phyloP scores from a whole-genome alignment of 2,329 filamentous ascomycete species.

The Pestalotiopsis sp. region DNA sequence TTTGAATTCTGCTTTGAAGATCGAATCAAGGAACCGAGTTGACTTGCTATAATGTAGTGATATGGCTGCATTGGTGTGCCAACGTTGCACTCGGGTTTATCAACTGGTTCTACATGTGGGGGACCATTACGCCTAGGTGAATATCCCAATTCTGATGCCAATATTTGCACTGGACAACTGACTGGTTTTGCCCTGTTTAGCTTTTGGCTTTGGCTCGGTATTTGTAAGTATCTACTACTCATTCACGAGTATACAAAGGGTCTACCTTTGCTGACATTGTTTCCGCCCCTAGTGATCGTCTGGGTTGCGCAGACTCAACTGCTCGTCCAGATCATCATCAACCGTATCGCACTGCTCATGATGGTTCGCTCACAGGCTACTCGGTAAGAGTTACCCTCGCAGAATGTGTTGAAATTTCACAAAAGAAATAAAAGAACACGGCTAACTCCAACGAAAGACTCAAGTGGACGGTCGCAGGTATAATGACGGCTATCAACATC shows the following conservation, averaged over 20 bases:
- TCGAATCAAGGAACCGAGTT: too few species aligned
- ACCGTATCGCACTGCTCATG: conserved; percentile 43
- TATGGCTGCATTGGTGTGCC: conserved; percentile 34
- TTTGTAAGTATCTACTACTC: neutral
- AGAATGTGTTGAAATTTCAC: neutral
- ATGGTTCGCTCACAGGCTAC: conserved; percentile 27
- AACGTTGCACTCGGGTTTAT: conserved; percentile 28
- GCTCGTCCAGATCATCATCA: conserved; percentile 49
- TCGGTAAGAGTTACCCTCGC: neutral
- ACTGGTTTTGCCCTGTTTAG: neutral
- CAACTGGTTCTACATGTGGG: conserved; percentile 31
- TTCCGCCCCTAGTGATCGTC: neutral
- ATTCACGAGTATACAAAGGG: too few species aligned
- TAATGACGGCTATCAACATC: conserved; percentile 46
- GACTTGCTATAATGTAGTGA: conserved; percentile 21
- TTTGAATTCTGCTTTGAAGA: too few species aligned
- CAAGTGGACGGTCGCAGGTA: conserved; percentile 40
- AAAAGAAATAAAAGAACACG: neutral
- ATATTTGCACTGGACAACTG: neutral
- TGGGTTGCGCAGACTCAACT: conserved; percentile 38
- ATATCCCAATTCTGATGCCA: neutral
- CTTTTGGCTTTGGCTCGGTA: conserved; percentile 14
- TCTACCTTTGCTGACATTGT: neutral
- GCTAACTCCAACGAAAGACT: conserved; percentile 30
- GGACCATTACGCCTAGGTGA: conserved; percentile 30